A percentile compares a stretch with the other conserved stretches of the same genome.
phyloP scores from a whole-genome alignment of 2,329 filamentous ascomycete genomes.

The Fusarium sp. region DNA sequence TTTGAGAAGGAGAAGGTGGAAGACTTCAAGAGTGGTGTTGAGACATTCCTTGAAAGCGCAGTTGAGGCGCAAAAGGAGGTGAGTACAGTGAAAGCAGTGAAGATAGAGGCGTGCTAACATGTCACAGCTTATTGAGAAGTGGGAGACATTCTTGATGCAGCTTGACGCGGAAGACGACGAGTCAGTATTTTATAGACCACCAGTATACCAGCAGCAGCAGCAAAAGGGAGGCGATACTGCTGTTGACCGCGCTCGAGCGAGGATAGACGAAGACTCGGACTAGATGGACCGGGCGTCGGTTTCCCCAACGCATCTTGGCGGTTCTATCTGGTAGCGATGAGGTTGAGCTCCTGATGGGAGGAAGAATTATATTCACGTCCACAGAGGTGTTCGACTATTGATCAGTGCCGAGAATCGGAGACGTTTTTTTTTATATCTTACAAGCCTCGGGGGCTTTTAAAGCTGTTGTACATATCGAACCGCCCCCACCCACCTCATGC shows the following conservation, averaged over 20 bases:
- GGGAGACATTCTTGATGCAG: slow-evolving; percentile 98
- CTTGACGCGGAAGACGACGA: slow-evolving; percentile 93
- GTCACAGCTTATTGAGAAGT: slow-evolving; percentile 78
- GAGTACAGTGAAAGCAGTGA: slow-evolving; percentile 43
- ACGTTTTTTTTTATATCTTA: slow-evolving; percentile 48
- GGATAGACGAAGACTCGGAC: slow-evolving; percentile 68
- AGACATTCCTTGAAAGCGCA: slow-evolving; percentile 96
- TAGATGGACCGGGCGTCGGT: slow-evolving; percentile 45
- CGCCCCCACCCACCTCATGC: slow-evolving; percentile 34
- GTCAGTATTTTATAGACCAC: slow-evolving; percentile 70
- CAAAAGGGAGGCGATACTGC: slow-evolving; percentile 66
- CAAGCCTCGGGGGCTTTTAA: slow-evolving; percentile 45
- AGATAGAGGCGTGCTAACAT: slow-evolving; percentile 34
- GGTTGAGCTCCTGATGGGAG: slow-evolving; percentile 2
- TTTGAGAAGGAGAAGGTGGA: slow-evolving; percentile 99
- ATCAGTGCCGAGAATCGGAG: slow-evolving; percentile 38
- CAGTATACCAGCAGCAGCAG: slow-evolving; percentile 62
- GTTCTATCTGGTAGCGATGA: slow-evolving; percentile 20
- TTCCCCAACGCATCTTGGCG: slow-evolving; percentile 19
- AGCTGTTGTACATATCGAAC: slow-evolving; percentile 49
- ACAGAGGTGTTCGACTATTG: slow-evolving; percentile 30
- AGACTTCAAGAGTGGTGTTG: slow-evolving; percentile 97
- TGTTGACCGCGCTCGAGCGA: slow-evolving; percentile 66
- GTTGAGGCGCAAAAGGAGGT: slow-evolving; percentile 99
- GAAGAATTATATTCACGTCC: slow-evolving; percentile 8